Conservation (phyloP, 2,329 filamentous ascomycete species). For the Nemania sp. region DNA sequence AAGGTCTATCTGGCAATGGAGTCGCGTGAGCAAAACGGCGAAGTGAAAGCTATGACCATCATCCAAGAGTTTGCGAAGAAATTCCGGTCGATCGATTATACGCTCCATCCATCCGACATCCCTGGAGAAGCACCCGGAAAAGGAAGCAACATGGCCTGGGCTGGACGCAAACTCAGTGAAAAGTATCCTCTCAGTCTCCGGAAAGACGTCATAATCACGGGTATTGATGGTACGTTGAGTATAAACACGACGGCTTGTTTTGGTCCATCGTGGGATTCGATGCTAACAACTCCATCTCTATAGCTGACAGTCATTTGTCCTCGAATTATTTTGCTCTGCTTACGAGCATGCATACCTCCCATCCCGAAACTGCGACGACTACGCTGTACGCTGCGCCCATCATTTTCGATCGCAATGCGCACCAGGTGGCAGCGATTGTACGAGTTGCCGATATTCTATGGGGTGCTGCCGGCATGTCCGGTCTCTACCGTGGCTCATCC, state of each 20-base stretch:
- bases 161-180: conserved; percentile 66
- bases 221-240: conserved; percentile 68
- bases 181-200: conserved; percentile 59
- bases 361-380: conserved; percentile 63
- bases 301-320: conserved; percentile 73
- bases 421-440: conserved; percentile 68
- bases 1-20: conserved; percentile 77
- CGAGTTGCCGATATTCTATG: conserved; percentile 74
- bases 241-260: no score
- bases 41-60: conserved; percentile 64
- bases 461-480: conserved; percentile 72
- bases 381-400: conserved; percentile 73
- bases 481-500: conserved; percentile 65
- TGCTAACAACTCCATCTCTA: conserved; percentile 30
- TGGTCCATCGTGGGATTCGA: neutral
- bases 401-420: conserved; percentile 75
- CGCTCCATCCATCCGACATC: conserved; percentile 68
- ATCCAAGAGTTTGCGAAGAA: conserved; percentile 66
- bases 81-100: conserved; percentile 70
- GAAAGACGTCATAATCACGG: conserved; percentile 69
- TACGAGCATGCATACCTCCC: conserved; percentile 63
- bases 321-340: conserved; percentile 69
- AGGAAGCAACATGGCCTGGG: conserved; percentile 75
- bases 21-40: conserved; percentile 64
- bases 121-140: conserved; percentile 73